Evolutionary conservation across 495 filamentous ascomycete species (phyloP).

Genomic region (Neurospora pannonica): DNA sequence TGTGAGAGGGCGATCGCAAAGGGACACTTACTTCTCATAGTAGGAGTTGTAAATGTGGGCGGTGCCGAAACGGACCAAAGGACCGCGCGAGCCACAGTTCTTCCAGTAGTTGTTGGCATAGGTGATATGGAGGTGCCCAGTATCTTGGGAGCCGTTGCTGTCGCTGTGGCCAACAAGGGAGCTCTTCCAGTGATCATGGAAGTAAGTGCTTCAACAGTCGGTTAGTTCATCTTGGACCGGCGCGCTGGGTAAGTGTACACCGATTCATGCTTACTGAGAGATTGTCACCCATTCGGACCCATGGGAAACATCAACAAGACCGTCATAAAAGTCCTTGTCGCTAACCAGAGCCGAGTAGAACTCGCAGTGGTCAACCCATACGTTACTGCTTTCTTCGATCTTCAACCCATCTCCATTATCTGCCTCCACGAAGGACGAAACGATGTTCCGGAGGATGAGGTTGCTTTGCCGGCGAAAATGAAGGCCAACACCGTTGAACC

Average conservation of each 20-base stretch:
- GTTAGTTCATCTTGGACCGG: neutral
- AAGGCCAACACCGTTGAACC: conserved; percentile 36
- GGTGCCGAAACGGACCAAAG: conserved; percentile 55
- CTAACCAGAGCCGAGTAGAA: conserved; percentile 45
- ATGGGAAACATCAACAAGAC: conserved; percentile 52
- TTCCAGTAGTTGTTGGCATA: conserved; percentile 54
- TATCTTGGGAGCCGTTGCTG: conserved; percentile 35
- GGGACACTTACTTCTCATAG: conserved; percentile 21
- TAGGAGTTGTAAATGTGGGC: conserved; percentile 41
- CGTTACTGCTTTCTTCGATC: conserved; percentile 45
- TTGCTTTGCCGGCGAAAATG: conserved; percentile 36
- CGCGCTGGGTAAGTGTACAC: neutral
- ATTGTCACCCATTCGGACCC: conserved; percentile 45
- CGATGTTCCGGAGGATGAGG: conserved; percentile 57
- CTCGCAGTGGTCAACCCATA: conserved; percentile 65
- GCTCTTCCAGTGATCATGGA: conserved; percentile 59
- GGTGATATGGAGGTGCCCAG: conserved; percentile 48
- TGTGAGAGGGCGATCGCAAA: neutral
- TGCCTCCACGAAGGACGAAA: conserved; percentile 48
- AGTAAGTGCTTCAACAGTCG: conserved; percentile 23
- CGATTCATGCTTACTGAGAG: conserved; percentile 18
- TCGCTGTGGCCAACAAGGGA: conserved; percentile 55
- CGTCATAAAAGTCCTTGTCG: conserved; percentile 62
- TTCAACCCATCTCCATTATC: conserved; percentile 51
- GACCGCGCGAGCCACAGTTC: conserved; percentile 52